phyloP scores from a whole-genome alignment of 306 rosid species.

The Rosa persica region DNA sequence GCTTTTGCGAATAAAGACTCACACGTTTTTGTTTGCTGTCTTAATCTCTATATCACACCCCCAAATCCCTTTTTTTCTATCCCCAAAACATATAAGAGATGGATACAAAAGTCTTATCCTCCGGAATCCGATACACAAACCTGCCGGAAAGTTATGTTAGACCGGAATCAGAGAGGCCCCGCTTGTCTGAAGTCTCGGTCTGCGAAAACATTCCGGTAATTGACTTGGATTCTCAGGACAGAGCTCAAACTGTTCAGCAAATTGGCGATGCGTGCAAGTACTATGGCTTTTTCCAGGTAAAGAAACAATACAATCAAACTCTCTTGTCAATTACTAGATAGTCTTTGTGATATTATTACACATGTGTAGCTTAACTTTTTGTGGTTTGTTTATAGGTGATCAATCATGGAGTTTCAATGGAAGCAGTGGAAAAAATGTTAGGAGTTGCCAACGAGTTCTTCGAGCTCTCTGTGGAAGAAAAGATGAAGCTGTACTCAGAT shows the following conservation, averaged over 20 bases:
- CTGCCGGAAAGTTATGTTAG: conserved; percentile 70
- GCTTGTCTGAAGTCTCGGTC: conserved; percentile 49
- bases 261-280: conserved; percentile 65
- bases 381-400: conserved; percentile 43
- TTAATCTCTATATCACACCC: background rate
- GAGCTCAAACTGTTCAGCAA: conserved; percentile 34
- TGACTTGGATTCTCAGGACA: conserved; percentile 47
- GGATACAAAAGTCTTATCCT: conserved; percentile 58
- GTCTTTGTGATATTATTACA: background rate
- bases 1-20: background rate
- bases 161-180: conserved; percentile 85
- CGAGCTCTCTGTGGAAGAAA: conserved; percentile 68
- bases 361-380: background rate
- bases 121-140: conserved; percentile 46
- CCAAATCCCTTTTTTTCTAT: background rate
- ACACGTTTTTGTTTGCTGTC: background rate
- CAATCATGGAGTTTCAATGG: conserved; percentile 68
- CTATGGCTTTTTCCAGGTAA: conserved; percentile 87
- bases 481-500: conserved; percentile 80
- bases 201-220: conserved; percentile 71
- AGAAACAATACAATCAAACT: background rate
- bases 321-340: background rate
- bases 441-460: conserved; percentile 66
- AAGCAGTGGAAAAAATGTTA: conserved; percentile 46
- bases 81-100: conserved; percentile 19